Percentiles rank a stretch among this genome's conserved stretches.
These are phyloP conservation scores for Terana coerulea DNA, from an alignment of 768 basidiomycete species.

Conservation along the genomic window DNA sequence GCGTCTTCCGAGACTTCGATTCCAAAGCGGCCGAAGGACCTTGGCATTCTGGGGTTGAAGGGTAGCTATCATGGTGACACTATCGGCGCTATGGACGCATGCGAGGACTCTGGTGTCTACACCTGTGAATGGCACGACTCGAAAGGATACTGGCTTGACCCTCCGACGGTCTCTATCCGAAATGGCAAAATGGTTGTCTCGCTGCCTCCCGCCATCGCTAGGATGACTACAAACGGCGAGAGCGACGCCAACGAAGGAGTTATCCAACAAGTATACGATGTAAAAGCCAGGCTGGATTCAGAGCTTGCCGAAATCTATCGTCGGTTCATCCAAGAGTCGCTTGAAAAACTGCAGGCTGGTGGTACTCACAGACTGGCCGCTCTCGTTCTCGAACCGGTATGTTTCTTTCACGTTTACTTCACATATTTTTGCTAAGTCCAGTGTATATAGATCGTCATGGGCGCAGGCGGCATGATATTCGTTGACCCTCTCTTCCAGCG, in stretches of 20 bases:
- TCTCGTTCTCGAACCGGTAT: conserved; percentile 76
- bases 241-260: conserved; percentile 36
- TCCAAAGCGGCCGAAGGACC: conserved; percentile 20
- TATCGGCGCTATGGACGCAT: conserved; percentile 96
- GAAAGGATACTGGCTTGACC: conserved; percentile 91
- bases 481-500: conserved; percentile 97
- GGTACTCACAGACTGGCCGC: conserved; percentile 54
- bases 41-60: conserved; percentile 81
- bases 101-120: conserved; percentile 79
- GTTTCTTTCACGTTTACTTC: background rate
- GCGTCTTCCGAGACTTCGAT: conserved; percentile 35
- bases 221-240: conserved; percentile 20
- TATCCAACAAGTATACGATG: conserved; percentile 64
- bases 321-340: conserved; percentile 46
- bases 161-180: conserved; percentile 72
- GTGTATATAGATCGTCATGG: conserved; percentile 60
- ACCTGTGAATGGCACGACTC: conserved; percentile 96
- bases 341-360: conserved; percentile 42
- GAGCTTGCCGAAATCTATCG: conserved; percentile 65
- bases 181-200: conserved; percentile 52
- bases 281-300: conserved; percentile 54
- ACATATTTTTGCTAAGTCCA: background rate
- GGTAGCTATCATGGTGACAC: conserved; percentile 99
- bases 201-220: conserved; percentile 47
- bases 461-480: conserved; percentile 96